These are phyloP conservation scores for Coemansia sp. DNA, from an alignment of 192 early-diverging fungal species.

Conservation along the genomic window DNA sequence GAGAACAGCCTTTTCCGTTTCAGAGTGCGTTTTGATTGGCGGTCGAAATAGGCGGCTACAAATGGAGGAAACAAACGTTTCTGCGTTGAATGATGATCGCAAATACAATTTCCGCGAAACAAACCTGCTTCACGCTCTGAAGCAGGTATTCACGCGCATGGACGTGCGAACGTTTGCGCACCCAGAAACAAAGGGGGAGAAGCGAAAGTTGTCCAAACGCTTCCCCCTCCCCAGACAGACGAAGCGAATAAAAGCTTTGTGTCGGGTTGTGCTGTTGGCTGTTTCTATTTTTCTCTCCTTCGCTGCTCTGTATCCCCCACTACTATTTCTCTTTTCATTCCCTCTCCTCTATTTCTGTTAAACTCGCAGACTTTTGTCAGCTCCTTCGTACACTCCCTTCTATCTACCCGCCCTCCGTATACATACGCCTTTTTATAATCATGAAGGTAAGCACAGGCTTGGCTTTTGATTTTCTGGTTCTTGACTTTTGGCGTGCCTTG, in stretches of 20 bases:
- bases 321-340: slow-evolving; percentile 3
- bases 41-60: not conserved
- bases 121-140: too few relatives aligned
- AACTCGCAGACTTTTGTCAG: not conserved
- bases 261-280: slow-evolving; percentile 8
- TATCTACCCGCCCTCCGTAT: not conserved
- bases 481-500: not conserved
- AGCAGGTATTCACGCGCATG: too few relatives aligned
- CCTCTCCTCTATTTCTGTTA: not conserved
- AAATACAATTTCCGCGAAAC: too few relatives aligned
- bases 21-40: not conserved
- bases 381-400: not conserved
- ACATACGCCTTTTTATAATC: slow-evolving; percentile 7
- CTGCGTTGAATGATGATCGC: too few relatives aligned
- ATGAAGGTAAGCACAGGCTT: slow-evolving; percentile 23
- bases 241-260: too few relatives aligned
- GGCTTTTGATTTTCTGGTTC: not conserved
- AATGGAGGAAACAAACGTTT: not conserved
- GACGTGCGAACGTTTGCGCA: too few relatives aligned
- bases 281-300: slow-evolving; percentile 4
- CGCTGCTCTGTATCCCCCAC: not conserved
- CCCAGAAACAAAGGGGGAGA: too few relatives aligned
- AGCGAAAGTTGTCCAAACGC: too few relatives aligned
- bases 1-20: not conserved
- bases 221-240: too few relatives aligned